These are phyloP conservation scores for Panaeolus papilionaceus DNA, from an alignment of 768 basidiomycete species.

Conservation along the genomic window DNA sequence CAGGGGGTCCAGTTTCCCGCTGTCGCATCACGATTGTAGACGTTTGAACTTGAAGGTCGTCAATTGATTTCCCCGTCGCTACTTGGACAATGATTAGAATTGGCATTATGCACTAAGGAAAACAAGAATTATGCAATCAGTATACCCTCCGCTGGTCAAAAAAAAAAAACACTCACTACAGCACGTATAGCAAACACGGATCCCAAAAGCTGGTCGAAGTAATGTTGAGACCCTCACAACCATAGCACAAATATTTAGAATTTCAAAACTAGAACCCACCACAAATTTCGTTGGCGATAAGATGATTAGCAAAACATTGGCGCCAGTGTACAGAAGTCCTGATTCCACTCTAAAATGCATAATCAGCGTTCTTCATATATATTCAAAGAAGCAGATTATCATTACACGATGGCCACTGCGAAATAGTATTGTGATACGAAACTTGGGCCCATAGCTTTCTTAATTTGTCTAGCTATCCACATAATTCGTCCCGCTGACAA, in stretches of 20 bases:
- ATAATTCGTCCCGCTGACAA: constrained; percentile 36
- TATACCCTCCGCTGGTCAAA: not conserved
- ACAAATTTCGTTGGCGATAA: constrained; percentile 27
- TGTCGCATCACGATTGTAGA: not conserved
- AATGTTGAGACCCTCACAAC: not conserved
- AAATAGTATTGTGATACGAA: constrained; percentile 31
- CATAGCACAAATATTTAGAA: not conserved
- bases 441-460: constrained; percentile 27
- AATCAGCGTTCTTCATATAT: not conserved
- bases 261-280: constrained; percentile 21
- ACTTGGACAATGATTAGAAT: constrained; percentile 34
- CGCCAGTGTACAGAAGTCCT: constrained; percentile 28
- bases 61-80: constrained; percentile 26
- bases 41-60: not conserved
- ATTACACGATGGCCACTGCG: constrained; percentile 36
- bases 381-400: not conserved
- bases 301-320: constrained; percentile 23
- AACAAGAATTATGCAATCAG: not conserved
- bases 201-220: constrained; percentile 25
- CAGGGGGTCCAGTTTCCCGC: not conserved
- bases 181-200: constrained; percentile 26
- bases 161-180: constrained; percentile 25
- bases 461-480: constrained; percentile 36
- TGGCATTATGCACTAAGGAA: constrained; percentile 32
- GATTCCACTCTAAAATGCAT: constrained; percentile 28